phyloP scores from a whole-genome alignment of 1,139 yeast genomes.

The Kodamaea sp. region DNA sequence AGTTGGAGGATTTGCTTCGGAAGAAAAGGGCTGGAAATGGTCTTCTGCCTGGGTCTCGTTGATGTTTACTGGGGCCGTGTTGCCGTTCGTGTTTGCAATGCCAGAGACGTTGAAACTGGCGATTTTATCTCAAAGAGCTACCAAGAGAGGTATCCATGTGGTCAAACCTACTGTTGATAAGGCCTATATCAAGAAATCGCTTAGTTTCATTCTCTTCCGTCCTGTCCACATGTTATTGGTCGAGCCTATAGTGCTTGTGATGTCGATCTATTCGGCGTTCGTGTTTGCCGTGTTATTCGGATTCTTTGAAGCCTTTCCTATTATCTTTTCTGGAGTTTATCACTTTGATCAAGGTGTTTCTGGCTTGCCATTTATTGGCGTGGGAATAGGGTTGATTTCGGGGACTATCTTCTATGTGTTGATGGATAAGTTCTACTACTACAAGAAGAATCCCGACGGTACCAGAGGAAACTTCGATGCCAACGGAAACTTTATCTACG shows the following conservation, averaged over 20 bases:
- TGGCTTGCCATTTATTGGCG: constrained; percentile 69
- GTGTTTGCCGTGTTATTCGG: constrained; percentile 76
- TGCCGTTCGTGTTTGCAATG: constrained; percentile 55
- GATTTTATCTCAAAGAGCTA: constrained; percentile 58
- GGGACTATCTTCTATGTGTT: constrained; percentile 55
- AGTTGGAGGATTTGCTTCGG: constrained; percentile 77
- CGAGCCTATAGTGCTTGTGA: constrained; percentile 70
- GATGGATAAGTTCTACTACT: constrained; percentile 49
- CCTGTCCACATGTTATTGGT: constrained; percentile 65
- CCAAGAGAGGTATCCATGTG: constrained; percentile 54
- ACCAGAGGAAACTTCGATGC: constrained; percentile 57
- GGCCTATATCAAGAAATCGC: constrained; percentile 23
- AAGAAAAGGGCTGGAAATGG: constrained; percentile 75
- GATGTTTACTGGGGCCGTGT: constrained; percentile 67
- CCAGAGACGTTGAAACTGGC: constrained; percentile 75
- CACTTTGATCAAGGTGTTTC: constrained; percentile 60
- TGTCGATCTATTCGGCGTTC: constrained; percentile 68
- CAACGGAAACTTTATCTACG: constrained; percentile 51
- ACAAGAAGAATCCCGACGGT: constrained; percentile 64
- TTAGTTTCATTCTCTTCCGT: constrained; percentile 52
- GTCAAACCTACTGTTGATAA: constrained; percentile 28
- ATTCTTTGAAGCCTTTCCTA: constrained; percentile 76
- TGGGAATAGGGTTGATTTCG: constrained; percentile 60
- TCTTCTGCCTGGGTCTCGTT: constrained; percentile 69
- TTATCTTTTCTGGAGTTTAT: constrained; percentile 66